Conservation (phyloP, 441 rosid species). For the Euphorbia corollata region DNA sequence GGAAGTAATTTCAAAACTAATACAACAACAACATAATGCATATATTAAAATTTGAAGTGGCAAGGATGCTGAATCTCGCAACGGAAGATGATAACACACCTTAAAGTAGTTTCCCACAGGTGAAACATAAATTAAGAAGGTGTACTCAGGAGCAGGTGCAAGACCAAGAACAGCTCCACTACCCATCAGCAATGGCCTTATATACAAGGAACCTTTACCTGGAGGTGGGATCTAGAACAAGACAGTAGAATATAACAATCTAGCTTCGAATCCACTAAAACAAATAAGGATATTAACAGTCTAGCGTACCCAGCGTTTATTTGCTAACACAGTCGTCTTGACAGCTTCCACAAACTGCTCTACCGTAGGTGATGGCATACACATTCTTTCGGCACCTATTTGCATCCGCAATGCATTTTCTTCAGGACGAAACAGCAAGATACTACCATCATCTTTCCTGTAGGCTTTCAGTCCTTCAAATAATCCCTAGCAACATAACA, state of each 20-base stretch:
- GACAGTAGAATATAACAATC: constrained; percentile 15
- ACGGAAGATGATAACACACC: constrained; percentile 24
- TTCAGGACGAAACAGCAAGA: constrained; percentile 46
- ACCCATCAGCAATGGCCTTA: constrained; percentile 49
- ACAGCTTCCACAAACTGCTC: constrained; percentile 50
- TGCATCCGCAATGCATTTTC: constrained; percentile 39
- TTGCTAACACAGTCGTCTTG: constrained; percentile 38
- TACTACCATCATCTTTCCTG: constrained; percentile 32
- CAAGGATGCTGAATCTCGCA: not conserved
- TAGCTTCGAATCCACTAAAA: constrained; percentile 1
- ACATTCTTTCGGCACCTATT: constrained; percentile 47
- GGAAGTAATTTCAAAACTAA: not conserved
- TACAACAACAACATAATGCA: too few species aligned
- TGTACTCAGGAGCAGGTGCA: constrained; percentile 50
- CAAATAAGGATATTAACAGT: not conserved
- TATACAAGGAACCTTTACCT: constrained; percentile 45
- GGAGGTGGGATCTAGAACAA: constrained; percentile 46
- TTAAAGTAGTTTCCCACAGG: constrained; percentile 47
- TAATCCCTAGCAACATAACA: constrained; percentile 31
- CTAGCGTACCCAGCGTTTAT: constrained; percentile 40
- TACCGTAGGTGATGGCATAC: constrained; percentile 48
- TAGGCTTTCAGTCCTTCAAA: constrained; percentile 52
- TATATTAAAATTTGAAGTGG: not conserved
- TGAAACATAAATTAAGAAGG: constrained; percentile 44
- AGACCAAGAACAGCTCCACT: constrained; percentile 53